Base-by-base conservation (phyloP, 2,329 filamentous ascomycete genomes). In the Nemania sp. region DNA sequence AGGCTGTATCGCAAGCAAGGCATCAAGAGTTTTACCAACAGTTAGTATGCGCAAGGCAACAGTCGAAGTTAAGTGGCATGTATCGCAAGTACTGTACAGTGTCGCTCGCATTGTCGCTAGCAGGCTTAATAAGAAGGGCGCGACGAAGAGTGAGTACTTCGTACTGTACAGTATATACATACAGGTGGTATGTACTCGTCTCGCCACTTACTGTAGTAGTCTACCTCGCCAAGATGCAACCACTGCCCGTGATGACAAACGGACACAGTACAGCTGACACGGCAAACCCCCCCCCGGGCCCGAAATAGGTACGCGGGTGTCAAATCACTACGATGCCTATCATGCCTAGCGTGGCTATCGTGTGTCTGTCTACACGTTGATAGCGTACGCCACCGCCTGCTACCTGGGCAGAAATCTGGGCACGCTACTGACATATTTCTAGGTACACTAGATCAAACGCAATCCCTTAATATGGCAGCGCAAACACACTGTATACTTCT, bases 191-290 rank as follows among this genome's bases (percentile, higher is more conserved):
- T 34, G n/a, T n/a, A 17, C 31, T 15, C 19, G n/a, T 34, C 31
- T 34, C 6, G 11, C 30, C 30, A 34, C 11, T 17, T 15, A 17
- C 31, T 5, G 9, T 6, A 33, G 4, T 12, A 5, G 31, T 34
- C n/a, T 34, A 15, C 31, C 31, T 9, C 20, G 19, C 6, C 15
- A 4, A 17, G 19, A 36, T 22, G 14, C 23, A 12, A 9, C 17
- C 6, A 14, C n/a, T 15, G 9, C 6, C 2, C n/a, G 15, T 28
- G 17, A 22, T 26, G 31, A 40, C 23, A 48, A 43, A 28, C 15
- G 5, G 23, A 28, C 45, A 54, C 51, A 49, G 51, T 54, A 40
- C 34, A 12, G 24, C 15, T 34, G 5, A 28, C 33, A 39, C 26
- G 7, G 22, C 24, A 44, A 39, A 49, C 17, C 6, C 33, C 22